Base-by-base conservation (phyloP, 2,329 filamentous ascomycete genomes). In the Drechslerella coelobrocha region DNA sequence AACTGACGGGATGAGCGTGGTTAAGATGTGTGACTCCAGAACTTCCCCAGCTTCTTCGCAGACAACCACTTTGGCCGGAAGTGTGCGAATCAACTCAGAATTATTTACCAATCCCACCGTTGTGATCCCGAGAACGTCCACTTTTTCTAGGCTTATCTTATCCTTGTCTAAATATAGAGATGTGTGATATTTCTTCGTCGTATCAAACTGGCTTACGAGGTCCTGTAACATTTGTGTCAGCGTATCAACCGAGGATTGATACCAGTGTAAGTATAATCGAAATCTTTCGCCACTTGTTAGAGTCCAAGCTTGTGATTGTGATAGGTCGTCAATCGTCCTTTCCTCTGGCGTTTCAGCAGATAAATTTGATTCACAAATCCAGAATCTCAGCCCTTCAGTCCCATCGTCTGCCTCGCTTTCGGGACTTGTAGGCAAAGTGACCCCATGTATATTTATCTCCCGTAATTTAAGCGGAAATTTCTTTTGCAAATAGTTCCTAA, bases 1-100 rank as follows among this genome's bases (percentile, higher is more conserved):
- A 0, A 88, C 76, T 0, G 82, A 82, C 0, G 86, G 86, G 0
- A 88, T 78, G 2, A 89, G 76, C 0, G 86, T 82, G 0, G 85
- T 84, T 0, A 89, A 76, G 1, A 84, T 79, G 66, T 89, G 86
- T 0, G 84, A 81, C 75, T 90, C 88, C 29, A 89, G 79, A 0
- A 90, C 84, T 72, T 90, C 87, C 0, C 84, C 88, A 1, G 88
- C 88, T 74, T 90, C 88, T 75, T 90, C 88, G 31, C 85, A 88
- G 0, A 90, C 76, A 14, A 90, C 76, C 0, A 88, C 82, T 68
- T 88, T 87, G 29, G 79, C 78, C 5, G 78, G 75, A 1, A 88
- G 68, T 6, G 80, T 80, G 6, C 81, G 79, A 0, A 89, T 78
- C 0, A 84, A 73, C 0, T 80, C 77, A 0, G 85, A 76, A 14